These are phyloP conservation scores for Leishmania guyanensis DNA, from an alignment of 208 protist species.

Conservation along the genomic window DNA sequence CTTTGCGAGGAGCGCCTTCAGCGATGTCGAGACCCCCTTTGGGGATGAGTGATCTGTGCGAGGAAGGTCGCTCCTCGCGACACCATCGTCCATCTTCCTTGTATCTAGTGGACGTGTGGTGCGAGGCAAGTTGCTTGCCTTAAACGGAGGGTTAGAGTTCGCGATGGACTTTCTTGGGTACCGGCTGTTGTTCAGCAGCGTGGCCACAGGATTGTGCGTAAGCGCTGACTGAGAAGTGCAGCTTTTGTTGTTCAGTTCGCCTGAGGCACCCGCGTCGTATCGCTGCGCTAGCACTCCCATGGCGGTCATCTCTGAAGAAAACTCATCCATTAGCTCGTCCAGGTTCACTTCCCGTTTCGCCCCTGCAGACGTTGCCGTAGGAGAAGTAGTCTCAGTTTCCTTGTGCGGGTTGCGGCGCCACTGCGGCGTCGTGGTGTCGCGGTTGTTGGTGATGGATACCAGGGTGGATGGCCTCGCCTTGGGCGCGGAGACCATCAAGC, in stretches of 20 bases:
- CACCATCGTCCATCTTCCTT: constrained; percentile 16
- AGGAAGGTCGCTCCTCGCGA: constrained; percentile 13
- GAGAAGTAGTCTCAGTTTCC: constrained; percentile 7
- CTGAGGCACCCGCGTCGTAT: constrained; percentile 1
- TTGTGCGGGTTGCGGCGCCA: constrained; percentile 9
- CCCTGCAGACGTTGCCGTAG: neutral
- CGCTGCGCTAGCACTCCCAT: constrained; percentile 39
- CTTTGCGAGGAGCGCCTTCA: constrained; percentile 69
- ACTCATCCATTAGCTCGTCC: constrained; percentile 76
- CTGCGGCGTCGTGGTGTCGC: constrained; percentile 13
- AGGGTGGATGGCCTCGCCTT: neutral
- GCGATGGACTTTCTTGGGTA: constrained; percentile 50
- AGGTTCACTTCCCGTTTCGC: constrained; percentile 50
- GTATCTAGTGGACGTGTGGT: neutral
- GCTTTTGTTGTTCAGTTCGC: neutral
- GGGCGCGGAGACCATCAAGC: neutral
- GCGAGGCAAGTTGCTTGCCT: constrained; percentile 3
- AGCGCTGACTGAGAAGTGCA: constrained; percentile 2
- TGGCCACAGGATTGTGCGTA: constrained; percentile 38
- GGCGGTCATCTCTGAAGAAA: constrained; percentile 64
- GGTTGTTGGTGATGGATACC: neutral
- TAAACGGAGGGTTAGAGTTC: constrained; percentile 1
- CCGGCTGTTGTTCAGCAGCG: constrained; percentile 62
- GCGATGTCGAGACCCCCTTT: constrained; percentile 58
- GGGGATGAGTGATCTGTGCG: constrained; percentile 11